These are phyloP conservation scores for Aciculosporium take DNA, from an alignment of 2,329 filamentous ascomycete genomes.

Conservation along the genomic window DNA sequence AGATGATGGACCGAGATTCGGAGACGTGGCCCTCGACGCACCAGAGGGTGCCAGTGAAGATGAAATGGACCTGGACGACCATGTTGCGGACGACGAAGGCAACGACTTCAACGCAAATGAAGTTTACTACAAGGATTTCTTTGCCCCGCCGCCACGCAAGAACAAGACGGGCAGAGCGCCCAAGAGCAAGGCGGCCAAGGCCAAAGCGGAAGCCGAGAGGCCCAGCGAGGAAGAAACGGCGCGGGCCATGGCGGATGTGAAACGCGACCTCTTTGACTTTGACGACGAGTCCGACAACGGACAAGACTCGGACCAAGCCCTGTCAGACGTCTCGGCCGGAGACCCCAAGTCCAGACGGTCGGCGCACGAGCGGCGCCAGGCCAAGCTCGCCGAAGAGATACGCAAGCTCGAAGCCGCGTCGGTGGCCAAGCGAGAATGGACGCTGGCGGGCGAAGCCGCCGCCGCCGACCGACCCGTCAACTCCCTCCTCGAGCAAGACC, in stretches of 20 bases:
- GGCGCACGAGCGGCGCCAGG: constrained; percentile 73
- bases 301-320: constrained; percentile 49
- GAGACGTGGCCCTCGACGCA: constrained; percentile 59
- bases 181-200: constrained; percentile 23
- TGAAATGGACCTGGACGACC: constrained; percentile 38
- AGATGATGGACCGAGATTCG: constrained; percentile 73
- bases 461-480: constrained; percentile 74
- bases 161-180: constrained; percentile 33
- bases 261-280: constrained; percentile 86
- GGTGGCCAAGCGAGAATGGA: constrained; percentile 83
- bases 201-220: constrained; percentile 25
- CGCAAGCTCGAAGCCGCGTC: constrained; percentile 79
- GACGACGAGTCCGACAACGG: constrained; percentile 57
- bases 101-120: constrained; percentile 67
- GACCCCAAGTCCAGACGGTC: constrained; percentile 64
- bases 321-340: constrained; percentile 52
- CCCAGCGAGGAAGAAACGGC: constrained; percentile 55
- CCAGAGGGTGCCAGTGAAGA: constrained; percentile 55
- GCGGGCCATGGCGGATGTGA: constrained; percentile 73
- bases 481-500: constrained; percentile 82
- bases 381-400: constrained; percentile 79
- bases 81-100: constrained; percentile 36
- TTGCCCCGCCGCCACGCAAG: constrained; percentile 71
- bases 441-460: constrained; percentile 72
- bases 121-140: constrained; percentile 86